Percentiles rank a stretch among this genome's conserved stretches.
These are phyloP conservation scores for Colletotrichum eremochloae DNA, from an alignment of 2,329 filamentous ascomycete species.

Conservation along the genomic window DNA sequence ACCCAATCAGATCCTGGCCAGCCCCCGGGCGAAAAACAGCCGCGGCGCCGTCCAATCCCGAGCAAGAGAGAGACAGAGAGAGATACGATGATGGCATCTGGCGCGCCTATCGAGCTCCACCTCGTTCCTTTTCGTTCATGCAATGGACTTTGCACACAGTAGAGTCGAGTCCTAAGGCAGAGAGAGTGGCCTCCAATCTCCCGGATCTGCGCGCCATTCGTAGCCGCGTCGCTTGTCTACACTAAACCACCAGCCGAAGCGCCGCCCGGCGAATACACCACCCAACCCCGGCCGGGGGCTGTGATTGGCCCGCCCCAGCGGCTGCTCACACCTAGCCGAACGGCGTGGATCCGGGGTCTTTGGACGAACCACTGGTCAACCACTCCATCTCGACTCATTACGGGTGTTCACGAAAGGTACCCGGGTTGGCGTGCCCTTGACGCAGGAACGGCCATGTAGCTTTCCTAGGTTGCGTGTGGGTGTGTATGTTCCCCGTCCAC, in stretches of 20 bases:
- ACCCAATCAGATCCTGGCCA: slow-evolving; percentile 32
- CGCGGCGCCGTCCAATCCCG: slow-evolving; percentile 16
- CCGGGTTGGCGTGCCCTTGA: background rate
- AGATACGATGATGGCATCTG: slow-evolving; percentile 6
- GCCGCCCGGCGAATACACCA: slow-evolving; percentile 12
- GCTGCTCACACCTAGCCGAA: slow-evolving; percentile 39
- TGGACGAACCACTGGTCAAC: slow-evolving; percentile 6
- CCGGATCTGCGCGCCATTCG: background rate
- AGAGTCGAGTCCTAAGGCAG: background rate
- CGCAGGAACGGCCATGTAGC: slow-evolving; percentile 10
- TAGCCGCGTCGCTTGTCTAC: slow-evolving; percentile 39
- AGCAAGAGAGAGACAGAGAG: background rate
- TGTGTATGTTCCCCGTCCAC: background rate
- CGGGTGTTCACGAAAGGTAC: slow-evolving; percentile 9
- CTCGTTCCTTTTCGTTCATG: background rate
- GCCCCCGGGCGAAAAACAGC: slow-evolving; percentile 15
- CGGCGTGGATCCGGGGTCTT: background rate
- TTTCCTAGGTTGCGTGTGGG: background rate
- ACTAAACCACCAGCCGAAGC: background rate
- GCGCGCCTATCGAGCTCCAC: slow-evolving; percentile 26
- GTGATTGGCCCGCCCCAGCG: slow-evolving; percentile 38
- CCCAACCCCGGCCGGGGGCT: slow-evolving; percentile 15
- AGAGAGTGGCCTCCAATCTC: slow-evolving; percentile 13
- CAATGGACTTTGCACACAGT: background rate
- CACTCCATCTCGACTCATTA: background rate